A percentile compares a stretch with the other conserved stretches of the same genome.
These are phyloP conservation scores for Cryphonectria parasitica DNA, from an alignment of 2,329 filamentous ascomycete species.

Conservation along the genomic window DNA sequence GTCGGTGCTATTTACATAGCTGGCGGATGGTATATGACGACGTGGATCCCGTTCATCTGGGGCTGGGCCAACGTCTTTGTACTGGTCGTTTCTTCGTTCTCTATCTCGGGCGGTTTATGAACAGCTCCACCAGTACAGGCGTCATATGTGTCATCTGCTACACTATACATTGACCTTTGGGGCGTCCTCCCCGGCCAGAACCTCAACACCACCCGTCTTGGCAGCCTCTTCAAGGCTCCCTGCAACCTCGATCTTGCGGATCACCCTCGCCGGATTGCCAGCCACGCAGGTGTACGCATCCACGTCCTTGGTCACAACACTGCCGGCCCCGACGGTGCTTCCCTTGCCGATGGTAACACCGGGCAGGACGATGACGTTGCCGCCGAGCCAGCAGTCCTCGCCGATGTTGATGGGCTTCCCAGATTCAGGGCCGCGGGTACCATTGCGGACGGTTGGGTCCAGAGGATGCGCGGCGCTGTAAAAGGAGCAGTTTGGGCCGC, in stretches of 20 bases:
- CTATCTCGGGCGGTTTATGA: conserved; percentile 87
- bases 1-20: conserved; percentile 79
- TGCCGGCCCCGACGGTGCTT: conserved; percentile 75
- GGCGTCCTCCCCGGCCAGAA: conserved; percentile 24
- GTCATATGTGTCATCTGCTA: background rate
- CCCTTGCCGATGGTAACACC: conserved; percentile 80
- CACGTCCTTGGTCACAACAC: conserved; percentile 81
- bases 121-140: background rate
- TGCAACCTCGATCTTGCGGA: conserved; percentile 48
- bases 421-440: conserved; percentile 72
- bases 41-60: conserved; percentile 92
- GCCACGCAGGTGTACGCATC: conserved; percentile 64
- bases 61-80: conserved; percentile 81
- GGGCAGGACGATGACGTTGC: conserved; percentile 70
- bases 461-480: conserved; percentile 78
- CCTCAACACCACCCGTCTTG: conserved; percentile 4
- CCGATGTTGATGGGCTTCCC: conserved; percentile 76
- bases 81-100: conserved; percentile 84
- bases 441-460: conserved; percentile 74
- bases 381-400: conserved; percentile 81
- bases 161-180: conserved; percentile 12
- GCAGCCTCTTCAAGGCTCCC: conserved; percentile 14
- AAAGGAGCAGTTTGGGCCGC: conserved; percentile 79
- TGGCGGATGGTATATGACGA: conserved; percentile 88
- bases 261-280: conserved; percentile 68